These are phyloP conservation scores for Elongisporangium undulatum DNA, from an alignment of 352 stramenopile species.

Conservation along the genomic window DNA sequence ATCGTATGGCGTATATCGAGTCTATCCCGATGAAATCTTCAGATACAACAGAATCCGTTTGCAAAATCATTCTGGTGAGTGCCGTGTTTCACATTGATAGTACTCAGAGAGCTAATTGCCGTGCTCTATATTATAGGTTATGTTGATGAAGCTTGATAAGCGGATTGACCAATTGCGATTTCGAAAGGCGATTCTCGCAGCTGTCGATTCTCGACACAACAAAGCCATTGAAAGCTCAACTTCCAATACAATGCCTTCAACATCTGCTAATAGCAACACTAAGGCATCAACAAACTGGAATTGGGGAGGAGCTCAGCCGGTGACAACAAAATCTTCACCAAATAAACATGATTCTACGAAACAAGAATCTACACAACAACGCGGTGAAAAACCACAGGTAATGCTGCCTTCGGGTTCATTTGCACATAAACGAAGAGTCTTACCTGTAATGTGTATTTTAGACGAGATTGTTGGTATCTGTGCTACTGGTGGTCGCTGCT, in stretches of 20 bases:
- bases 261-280: neutral
- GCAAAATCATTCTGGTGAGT: constrained; percentile 37
- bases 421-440: neutral
- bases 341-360: neutral
- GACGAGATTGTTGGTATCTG: neutral
- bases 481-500: constrained; percentile 28
- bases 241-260: neutral
- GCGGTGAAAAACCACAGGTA: neutral
- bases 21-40: constrained; percentile 4
- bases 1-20: constrained; percentile 20
- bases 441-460: neutral
- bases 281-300: neutral
- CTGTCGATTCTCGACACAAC: constrained; percentile 14
- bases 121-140: neutral
- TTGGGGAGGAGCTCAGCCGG: neutral
- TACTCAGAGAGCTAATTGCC: neutral
- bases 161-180: constrained; percentile 54
- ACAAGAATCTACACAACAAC: neutral
- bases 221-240: neutral
- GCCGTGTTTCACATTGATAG: constrained; percentile 1
- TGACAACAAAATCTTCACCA: neutral
- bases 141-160: constrained; percentile 47
- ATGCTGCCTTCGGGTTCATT: neutral
- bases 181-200: constrained; percentile 29
- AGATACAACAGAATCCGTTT: constrained; percentile 28